Evolutionary conservation across 2,329 filamentous ascomycete species (phyloP).

Genomic region (Fusarium veterinarium): DNA sequence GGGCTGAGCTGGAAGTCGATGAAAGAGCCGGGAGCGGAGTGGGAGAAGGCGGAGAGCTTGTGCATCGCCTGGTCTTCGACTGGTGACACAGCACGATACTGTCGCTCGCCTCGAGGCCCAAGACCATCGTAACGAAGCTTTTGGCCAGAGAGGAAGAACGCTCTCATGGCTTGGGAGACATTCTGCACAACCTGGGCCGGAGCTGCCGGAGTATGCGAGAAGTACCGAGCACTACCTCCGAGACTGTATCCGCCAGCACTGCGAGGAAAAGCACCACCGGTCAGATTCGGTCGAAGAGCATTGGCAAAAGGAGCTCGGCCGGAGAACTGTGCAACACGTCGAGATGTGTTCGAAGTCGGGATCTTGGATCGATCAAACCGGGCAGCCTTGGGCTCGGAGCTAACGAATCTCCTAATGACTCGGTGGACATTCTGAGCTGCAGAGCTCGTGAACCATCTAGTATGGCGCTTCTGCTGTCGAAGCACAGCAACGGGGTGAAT

Average conservation of each 20-base stretch:
- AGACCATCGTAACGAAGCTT: slow-evolving; percentile 88
- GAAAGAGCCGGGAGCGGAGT: slow-evolving; percentile 76
- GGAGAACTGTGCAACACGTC: slow-evolving; percentile 70
- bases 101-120: slow-evolving; percentile 77
- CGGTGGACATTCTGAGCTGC: slow-evolving; percentile 57
- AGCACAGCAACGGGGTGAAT: slow-evolving; percentile 65
- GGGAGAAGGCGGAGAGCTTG: slow-evolving; percentile 71
- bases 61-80: slow-evolving; percentile 78
- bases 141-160: slow-evolving; percentile 91
- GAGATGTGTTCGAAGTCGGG: slow-evolving; percentile 61
- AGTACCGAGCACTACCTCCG: slow-evolving; percentile 82
- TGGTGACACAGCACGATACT: slow-evolving; percentile 80
- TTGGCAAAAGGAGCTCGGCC: slow-evolving; percentile 87
- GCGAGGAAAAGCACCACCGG: slow-evolving; percentile 84
- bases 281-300: slow-evolving; percentile 90
- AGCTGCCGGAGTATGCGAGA: slow-evolving; percentile 86
- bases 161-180: slow-evolving; percentile 91
- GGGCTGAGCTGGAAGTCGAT: slow-evolving; percentile 91
- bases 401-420: slow-evolving; percentile 64
- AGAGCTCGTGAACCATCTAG: slow-evolving; percentile 61
- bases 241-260: slow-evolving; percentile 90
- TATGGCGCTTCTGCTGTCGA: slow-evolving; percentile 58
- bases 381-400: slow-evolving; percentile 51
- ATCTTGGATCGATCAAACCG: slow-evolving; percentile 62
- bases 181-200: slow-evolving; percentile 94